Percentiles rank a stretch among this genome's conserved stretches.
Evolutionary conservation across 2,329 filamentous ascomycete species (phyloP).

Genomic region (Anthostomella pinea): DNA sequence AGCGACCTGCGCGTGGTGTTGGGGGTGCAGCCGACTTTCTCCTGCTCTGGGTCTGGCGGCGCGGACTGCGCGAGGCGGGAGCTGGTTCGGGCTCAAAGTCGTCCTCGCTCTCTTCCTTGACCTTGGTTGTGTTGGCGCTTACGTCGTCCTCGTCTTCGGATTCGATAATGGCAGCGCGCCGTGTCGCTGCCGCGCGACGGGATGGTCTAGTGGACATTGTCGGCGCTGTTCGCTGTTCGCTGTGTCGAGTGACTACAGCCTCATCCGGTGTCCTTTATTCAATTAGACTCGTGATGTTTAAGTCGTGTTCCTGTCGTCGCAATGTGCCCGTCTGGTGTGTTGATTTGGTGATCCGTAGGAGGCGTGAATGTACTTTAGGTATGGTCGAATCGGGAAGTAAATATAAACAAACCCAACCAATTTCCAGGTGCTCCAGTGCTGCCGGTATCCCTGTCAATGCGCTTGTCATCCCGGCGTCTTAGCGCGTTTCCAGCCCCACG

Average conservation of each 20-base stretch:
- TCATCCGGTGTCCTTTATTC: too few relatives aligned
- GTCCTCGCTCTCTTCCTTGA: slow-evolving; percentile 65
- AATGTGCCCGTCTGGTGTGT: slow-evolving; percentile 1
- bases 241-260: too few relatives aligned
- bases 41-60: slow-evolving; percentile 44
- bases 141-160: slow-evolving; percentile 73
- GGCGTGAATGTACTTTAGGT: slow-evolving; percentile 1
- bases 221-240: too few relatives aligned
- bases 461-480: not conserved
- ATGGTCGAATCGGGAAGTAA: slow-evolving; percentile 16
- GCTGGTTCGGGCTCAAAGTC: slow-evolving; percentile 76
- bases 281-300: too few relatives aligned
- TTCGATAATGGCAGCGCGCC: slow-evolving; percentile 73
- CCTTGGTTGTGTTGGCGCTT: slow-evolving; percentile 50
- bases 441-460: slow-evolving; percentile 7
- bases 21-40: slow-evolving; percentile 38
- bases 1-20: slow-evolving; percentile 29
- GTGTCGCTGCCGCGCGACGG: slow-evolving; percentile 48
- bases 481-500: too few relatives aligned
- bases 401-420: slow-evolving; percentile 25
- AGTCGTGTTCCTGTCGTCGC: too few relatives aligned
- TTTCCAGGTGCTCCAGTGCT: slow-evolving; percentile 2
- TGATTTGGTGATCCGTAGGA: not conserved
- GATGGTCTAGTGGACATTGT: slow-evolving; percentile 36
- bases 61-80: slow-evolving; percentile 41